Evolutionary conservation across 2,329 filamentous ascomycete genomes (phyloP), one percentile per base, ranked within the genome.

Genomic region (Cladosporium sp.): DNA sequence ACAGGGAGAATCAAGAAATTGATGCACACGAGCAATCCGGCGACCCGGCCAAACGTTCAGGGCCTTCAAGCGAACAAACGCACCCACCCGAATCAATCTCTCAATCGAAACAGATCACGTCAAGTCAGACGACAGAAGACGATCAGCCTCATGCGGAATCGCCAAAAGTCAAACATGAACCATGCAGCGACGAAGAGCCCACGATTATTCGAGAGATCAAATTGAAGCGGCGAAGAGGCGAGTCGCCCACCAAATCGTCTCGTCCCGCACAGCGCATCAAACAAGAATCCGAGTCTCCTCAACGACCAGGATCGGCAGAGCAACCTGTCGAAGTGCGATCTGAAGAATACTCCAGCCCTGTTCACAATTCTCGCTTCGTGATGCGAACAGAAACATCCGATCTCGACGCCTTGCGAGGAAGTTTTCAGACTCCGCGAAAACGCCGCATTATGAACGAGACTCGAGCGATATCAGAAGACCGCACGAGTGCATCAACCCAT

Each of bases 41-140:
- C 40, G 13, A 15, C 13, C 20, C 19, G 15, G 20, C 12, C 19
- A 13, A n/a, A 12, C 17, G 22, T 15, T 15, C 15, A 24, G 22
- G 22, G 18, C n/a, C n/a, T 18, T 43, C 42, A 32, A 29, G 36
- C 32, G n/a, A 41, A 19, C 9, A 36, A 7, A 13, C 4, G 13
- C 11, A 15, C 13, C 37, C 42, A 15, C 19, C 45, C 15, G 24
- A 29, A 30, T 43, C 48, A 30, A 43, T 17, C 37, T 6, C 47
- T 19, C 20, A 43, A n/a, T 17, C 42, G 5, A 36, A 48, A n/a
- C 43, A 30, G 5, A 52, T 61, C 4, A 61, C 60, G 12, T 76
- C 73, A 1, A 75, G 72, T 50, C 73, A 75, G 55, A 74, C 70
- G 2, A 76, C 73, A 4, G 67, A 69, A 7, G 43, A 55, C 9